Evolutionary conservation across 345 rosid genomes (phyloP), one percentile per base, ranked within the genome.

Genomic region (Geranium rotundifolium): DNA sequence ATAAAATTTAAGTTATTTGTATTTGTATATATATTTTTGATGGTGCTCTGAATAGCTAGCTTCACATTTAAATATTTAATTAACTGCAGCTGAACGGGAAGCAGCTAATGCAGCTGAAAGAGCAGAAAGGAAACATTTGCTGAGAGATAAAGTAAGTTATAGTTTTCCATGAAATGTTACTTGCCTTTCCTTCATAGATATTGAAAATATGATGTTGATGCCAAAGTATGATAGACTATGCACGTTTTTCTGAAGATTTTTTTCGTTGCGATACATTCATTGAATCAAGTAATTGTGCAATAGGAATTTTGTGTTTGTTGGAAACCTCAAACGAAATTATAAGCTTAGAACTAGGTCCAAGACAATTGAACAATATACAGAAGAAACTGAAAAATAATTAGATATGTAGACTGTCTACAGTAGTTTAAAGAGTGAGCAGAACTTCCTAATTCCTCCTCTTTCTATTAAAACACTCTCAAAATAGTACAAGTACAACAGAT

Each of bases 81-180:
- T 19, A 73, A 23, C 55, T 79, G 79, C 84, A 93, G 99, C 97
- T 61, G 99, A 90, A 81, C 78, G 90, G 76, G 97, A 93, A 73
- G 86, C 90, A 5, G 95, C 83, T 62, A 82, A 69, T 81, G 89
- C 99, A 63, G 95, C 90, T 1, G 99, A 93, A 75, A 76, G 95
- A 71, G 99, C 89, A 17, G 90, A 90, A 81, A 86, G 96, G 79
- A 93, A 90, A 74, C 81, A 63, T 57, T 91, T 77, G 63, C 72
- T 81, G 78, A 84, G 99, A 74, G 96, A 87, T 65, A 90, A 90
- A 72, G 99, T 86, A 62, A 76, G 91, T 77, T 50, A 58, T 5
- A 59, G 66, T 65, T 5, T 34, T 60, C 29, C 52, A 55, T 55
- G 56, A 27, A 7, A 41, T 19, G 52, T 20, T 58, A 13, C 30